Percentiles rank a stretch among this genome's conserved stretches.
Evolutionary conservation across 352 stramenopile genomes (phyloP).

Genomic region (Phytophthora megakarya): DNA sequence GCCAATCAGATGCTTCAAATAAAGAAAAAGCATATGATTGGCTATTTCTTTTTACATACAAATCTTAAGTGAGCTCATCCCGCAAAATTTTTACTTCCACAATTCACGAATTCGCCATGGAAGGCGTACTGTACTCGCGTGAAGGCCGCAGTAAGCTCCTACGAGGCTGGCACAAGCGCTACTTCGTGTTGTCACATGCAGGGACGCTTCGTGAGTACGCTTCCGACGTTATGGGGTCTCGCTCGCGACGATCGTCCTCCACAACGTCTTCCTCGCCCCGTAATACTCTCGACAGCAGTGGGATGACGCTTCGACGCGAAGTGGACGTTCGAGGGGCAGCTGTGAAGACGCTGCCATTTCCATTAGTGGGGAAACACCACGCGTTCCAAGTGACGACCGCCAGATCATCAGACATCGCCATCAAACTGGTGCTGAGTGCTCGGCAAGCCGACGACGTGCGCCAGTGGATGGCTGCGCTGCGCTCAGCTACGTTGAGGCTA

Average conservation of each 20-base stretch:
- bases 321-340: constrained; percentile 39
- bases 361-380: constrained; percentile 46
- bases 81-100: not conserved
- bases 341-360: constrained; percentile 57
- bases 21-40: no score
- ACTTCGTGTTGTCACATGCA: constrained; percentile 60
- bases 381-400: constrained; percentile 59
- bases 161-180: constrained; percentile 71
- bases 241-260: constrained; percentile 15
- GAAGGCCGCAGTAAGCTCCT: constrained; percentile 60
- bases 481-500: constrained; percentile 21
- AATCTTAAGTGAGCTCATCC: not conserved
- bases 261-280: constrained; percentile 7
- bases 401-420: constrained; percentile 6
- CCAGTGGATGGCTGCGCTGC: constrained; percentile 52
- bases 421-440: constrained; percentile 52
- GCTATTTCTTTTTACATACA: not conserved
- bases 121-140: constrained; percentile 63
- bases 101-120: constrained; percentile 36
- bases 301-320: constrained; percentile 58
- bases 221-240: constrained; percentile 24
- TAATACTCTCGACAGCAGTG: constrained; percentile 28
- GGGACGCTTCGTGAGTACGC: constrained; percentile 59
- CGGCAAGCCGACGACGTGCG: constrained; percentile 49
- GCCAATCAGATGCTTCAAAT: no score